A percentile compares a stretch with the other conserved stretches of the same genome.
Evolutionary conservation across 768 basidiomycete genomes (phyloP).

Genomic region (Suillus discolor): DNA sequence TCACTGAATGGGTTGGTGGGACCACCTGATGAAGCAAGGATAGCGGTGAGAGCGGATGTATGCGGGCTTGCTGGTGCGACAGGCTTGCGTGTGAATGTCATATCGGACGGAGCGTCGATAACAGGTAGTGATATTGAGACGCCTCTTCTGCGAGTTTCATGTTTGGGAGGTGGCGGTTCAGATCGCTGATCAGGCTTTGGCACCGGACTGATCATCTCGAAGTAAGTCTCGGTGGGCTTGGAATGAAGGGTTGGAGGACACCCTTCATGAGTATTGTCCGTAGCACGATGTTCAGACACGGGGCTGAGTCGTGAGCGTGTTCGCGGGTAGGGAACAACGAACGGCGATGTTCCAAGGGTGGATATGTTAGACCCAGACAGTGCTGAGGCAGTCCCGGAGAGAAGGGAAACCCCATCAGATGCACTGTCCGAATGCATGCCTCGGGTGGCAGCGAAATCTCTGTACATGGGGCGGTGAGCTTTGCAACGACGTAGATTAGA

Average conservation of each 20-base stretch:
- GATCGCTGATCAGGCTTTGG: constrained; percentile 24
- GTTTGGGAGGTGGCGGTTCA: constrained; percentile 22
- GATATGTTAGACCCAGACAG: constrained; percentile 61
- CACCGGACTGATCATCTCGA: constrained; percentile 57
- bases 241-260: constrained; percentile 24
- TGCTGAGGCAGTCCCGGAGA: constrained; percentile 52
- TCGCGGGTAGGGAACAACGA: constrained; percentile 36
- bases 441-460: constrained; percentile 70
- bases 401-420: constrained; percentile 62
- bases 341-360: constrained; percentile 49
- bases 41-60: constrained; percentile 70
- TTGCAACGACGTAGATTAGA: not conserved
- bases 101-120: constrained; percentile 22
- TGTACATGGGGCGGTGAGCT: constrained; percentile 37
- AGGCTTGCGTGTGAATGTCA: constrained; percentile 55
- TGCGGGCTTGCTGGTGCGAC: constrained; percentile 45
- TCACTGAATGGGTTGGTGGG: constrained; percentile 85
- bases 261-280: constrained; percentile 30
- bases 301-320: constrained; percentile 59
- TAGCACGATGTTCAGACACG: constrained; percentile 53
- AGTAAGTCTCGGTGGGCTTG: constrained; percentile 43
- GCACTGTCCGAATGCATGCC: constrained; percentile 58
- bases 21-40: constrained; percentile 68
- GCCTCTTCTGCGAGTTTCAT: constrained; percentile 31
- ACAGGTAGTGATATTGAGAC: constrained; percentile 30